Conservation (phyloP, 1,284 basidiomycete species). For the Sphagnurus paluster region DNA sequence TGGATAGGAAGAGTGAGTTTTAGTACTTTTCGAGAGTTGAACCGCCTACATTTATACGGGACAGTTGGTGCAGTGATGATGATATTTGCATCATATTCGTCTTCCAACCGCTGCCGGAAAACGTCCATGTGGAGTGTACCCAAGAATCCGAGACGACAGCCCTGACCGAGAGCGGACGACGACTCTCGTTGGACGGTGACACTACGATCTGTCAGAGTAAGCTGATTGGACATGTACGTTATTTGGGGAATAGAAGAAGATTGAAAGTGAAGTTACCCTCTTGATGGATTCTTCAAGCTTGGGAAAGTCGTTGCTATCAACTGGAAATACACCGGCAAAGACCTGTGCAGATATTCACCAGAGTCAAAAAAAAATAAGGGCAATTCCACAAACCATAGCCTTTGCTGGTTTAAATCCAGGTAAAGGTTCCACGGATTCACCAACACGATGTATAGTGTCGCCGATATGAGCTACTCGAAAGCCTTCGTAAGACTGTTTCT, state of each 20-base stretch:
- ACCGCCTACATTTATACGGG: constrained; percentile 77
- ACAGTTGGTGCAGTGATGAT: constrained; percentile 94
- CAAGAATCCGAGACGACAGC: constrained; percentile 92
- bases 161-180: constrained; percentile 93
- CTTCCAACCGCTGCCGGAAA: constrained; percentile 93
- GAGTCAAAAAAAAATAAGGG: background rate
- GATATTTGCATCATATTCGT: constrained; percentile 91
- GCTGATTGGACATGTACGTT: constrained; percentile 40
- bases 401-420: constrained; percentile 93
- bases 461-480: constrained; percentile 76
- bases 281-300: constrained; percentile 97
- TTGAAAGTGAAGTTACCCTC: constrained; percentile 52
- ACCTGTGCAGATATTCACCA: constrained; percentile 52
- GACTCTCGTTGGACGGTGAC: constrained; percentile 93
- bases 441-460: constrained; percentile 85
- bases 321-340: constrained; percentile 94
- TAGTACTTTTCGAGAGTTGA: background rate
- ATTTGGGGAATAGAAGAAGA: background rate
- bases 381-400: constrained; percentile 75
- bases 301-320: constrained; percentile 88
- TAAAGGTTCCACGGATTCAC: constrained; percentile 80
- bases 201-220: constrained; percentile 85
- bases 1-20: constrained; percentile 32
- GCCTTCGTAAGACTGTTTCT: constrained; percentile 10
- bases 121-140: constrained; percentile 98